These are phyloP conservation scores for Coemansia linderi DNA, from an alignment of 371 early-diverging fungal genomes.

Conservation along the genomic window DNA sequence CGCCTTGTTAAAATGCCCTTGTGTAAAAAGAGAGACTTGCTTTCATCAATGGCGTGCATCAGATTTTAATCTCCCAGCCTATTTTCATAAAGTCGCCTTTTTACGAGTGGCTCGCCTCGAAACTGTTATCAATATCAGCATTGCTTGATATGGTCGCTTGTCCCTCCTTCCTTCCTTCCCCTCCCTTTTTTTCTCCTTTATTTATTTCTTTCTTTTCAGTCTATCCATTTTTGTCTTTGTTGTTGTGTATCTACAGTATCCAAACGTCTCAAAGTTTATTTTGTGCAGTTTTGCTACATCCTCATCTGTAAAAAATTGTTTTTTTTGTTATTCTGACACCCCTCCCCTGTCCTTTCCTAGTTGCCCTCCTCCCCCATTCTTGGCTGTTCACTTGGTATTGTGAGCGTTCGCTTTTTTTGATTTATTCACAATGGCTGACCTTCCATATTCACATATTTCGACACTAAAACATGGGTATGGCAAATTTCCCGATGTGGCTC, in stretches of 20 bases:
- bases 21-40: neutral
- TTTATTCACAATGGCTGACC: neutral
- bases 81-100: neutral
- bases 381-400: neutral
- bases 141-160: neutral
- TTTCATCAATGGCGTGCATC: slow-evolving; percentile 7
- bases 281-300: slow-evolving; percentile 6
- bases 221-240: slow-evolving; percentile 3
- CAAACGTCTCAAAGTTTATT: slow-evolving; percentile 1
- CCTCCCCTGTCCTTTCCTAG: neutral
- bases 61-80: slow-evolving; percentile 10
- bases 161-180: neutral
- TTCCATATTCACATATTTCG: neutral
- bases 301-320: neutral
- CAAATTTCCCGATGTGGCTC: neutral
- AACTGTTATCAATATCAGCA: neutral
- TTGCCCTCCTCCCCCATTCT: neutral
- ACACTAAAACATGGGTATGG: neutral
- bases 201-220: neutral
- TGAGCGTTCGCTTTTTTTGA: no score
- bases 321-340: neutral
- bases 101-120: neutral
- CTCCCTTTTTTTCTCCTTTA: neutral
- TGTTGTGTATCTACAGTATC: slow-evolving; percentile 9
- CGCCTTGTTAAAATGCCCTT: neutral